phyloP scores from a whole-genome alignment of 2,329 filamentous ascomycete species.

The Septoria petroselini region DNA sequence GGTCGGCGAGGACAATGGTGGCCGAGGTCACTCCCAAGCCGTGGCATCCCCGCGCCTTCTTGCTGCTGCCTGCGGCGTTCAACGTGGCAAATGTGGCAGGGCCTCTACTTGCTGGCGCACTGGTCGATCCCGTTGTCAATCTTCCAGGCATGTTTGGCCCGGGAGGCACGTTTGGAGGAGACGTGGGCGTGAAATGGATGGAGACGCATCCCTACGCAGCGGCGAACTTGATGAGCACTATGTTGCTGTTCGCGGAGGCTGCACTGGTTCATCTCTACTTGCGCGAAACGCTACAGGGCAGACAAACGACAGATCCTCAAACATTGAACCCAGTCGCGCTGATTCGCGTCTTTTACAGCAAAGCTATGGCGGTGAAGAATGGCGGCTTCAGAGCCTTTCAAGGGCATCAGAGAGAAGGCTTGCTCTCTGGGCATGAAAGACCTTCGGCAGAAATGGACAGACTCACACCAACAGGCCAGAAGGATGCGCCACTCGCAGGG shows the following conservation, averaged over 20 bases:
- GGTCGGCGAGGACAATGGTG: constrained; percentile 44
- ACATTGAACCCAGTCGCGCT: constrained; percentile 30
- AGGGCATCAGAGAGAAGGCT: constrained; percentile 32
- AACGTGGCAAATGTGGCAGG: constrained; percentile 44
- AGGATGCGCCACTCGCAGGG: constrained; percentile 39
- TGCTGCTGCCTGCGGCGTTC: constrained; percentile 43
- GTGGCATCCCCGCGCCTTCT: constrained; percentile 43
- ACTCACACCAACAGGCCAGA: constrained; percentile 37
- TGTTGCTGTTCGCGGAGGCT: constrained; percentile 55
- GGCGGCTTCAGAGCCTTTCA: constrained; percentile 33
- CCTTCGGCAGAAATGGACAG: constrained; percentile 37
- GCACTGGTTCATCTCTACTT: constrained; percentile 57
- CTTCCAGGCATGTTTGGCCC: constrained; percentile 59
- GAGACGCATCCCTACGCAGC: constrained; percentile 60
- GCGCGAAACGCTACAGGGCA: constrained; percentile 50
- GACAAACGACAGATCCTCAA: constrained; percentile 28
- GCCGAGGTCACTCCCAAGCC: constrained; percentile 42
- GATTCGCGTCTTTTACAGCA: constrained; percentile 22
- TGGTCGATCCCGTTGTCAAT: constrained; percentile 58
- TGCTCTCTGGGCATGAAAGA: constrained; percentile 33
- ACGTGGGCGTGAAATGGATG: constrained; percentile 59
- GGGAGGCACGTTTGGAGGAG: constrained; percentile 53
- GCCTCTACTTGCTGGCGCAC: constrained; percentile 58
- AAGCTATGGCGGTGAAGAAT: constrained; percentile 27
- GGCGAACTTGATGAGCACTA: constrained; percentile 60